Conservation (phyloP, 2,329 filamentous ascomycete genomes). For the Colletotrichum musae region DNA sequence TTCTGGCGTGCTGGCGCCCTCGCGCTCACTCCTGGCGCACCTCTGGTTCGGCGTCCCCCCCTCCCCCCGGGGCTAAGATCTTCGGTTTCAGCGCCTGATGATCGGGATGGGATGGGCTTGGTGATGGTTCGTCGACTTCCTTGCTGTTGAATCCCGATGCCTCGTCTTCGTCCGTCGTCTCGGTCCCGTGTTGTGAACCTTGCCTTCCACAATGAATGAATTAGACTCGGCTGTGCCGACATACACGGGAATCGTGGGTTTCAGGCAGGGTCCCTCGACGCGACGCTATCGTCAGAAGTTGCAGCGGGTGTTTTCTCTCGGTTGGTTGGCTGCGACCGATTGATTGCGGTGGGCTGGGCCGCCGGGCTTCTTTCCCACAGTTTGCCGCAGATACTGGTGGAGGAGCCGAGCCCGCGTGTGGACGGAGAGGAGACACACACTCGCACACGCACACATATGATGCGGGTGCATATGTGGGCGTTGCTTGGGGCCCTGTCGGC, state of each 20-base stretch:
- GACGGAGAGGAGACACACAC: slow-evolving; percentile 5
- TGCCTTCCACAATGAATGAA: slow-evolving; percentile 11
- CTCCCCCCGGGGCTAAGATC: slow-evolving; percentile 22
- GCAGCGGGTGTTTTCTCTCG: slow-evolving; percentile 17
- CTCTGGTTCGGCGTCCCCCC: slow-evolving; percentile 18
- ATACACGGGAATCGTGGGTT: slow-evolving; percentile 4
- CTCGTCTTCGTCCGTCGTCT: background rate
- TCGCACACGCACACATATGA: slow-evolving; percentile 19
- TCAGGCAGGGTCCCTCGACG: slow-evolving; percentile 2
- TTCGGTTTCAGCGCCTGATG: slow-evolving; percentile 38
- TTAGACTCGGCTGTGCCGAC: background rate
- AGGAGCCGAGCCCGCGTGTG: slow-evolving; percentile 1
- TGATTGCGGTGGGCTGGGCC: slow-evolving; percentile 4
- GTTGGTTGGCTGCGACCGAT: slow-evolving; percentile 6
- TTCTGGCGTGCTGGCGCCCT: slow-evolving; percentile 15
- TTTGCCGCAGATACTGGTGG: background rate
- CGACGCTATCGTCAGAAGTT: slow-evolving; percentile 35
- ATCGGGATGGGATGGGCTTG: slow-evolving; percentile 32
- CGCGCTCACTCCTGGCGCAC: background rate
- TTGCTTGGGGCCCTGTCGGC: slow-evolving; percentile 17
- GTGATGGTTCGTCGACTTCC: slow-evolving; percentile 19
- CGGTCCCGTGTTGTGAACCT: slow-evolving; percentile 9
- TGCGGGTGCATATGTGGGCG: slow-evolving; percentile 26
- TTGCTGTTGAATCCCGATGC: background rate
- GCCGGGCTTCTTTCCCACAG: background rate